phyloP scores from a whole-genome alignment of 2,329 filamentous ascomycete species.

The Fusarium dimerum region DNA sequence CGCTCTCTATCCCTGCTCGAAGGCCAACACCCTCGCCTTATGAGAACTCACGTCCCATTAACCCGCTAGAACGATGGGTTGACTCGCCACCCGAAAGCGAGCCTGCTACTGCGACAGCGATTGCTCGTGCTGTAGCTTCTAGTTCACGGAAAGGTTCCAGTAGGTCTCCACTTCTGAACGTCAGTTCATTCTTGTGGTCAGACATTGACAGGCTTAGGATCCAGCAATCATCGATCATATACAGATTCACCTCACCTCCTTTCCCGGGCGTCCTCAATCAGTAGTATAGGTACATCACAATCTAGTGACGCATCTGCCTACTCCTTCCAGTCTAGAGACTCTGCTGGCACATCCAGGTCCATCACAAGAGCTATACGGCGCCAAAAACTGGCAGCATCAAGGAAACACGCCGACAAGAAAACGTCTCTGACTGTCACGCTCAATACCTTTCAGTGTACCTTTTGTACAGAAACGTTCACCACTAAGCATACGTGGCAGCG shows the following conservation, averaged over 20 bases:
- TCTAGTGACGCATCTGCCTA: constrained; percentile 12
- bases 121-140: constrained; percentile 23
- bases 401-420: constrained; percentile 4
- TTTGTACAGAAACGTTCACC: constrained; percentile 45
- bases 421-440: not conserved
- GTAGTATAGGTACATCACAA: constrained; percentile 19
- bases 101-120: constrained; percentile 26
- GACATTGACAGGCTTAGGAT: too few relatives aligned
- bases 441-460: constrained; percentile 40
- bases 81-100: constrained; percentile 33
- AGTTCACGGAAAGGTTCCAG: too few relatives aligned
- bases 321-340: constrained; percentile 7
- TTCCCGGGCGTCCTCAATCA: constrained; percentile 19
- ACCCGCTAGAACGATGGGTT: constrained; percentile 29
- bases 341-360: not conserved
- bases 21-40: constrained; percentile 1
- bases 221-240: too few relatives aligned
- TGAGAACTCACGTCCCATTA: constrained; percentile 4
- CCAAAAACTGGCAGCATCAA: not conserved
- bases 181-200: too few relatives aligned
- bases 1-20: constrained; percentile 5
- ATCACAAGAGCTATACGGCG: not conserved
- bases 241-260: not conserved
- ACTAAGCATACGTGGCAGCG: constrained; percentile 47
- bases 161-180: too few relatives aligned